These are phyloP conservation scores for Alternaria consortialis DNA, from an alignment of 2,329 filamentous ascomycete species.

Conservation along the genomic window DNA sequence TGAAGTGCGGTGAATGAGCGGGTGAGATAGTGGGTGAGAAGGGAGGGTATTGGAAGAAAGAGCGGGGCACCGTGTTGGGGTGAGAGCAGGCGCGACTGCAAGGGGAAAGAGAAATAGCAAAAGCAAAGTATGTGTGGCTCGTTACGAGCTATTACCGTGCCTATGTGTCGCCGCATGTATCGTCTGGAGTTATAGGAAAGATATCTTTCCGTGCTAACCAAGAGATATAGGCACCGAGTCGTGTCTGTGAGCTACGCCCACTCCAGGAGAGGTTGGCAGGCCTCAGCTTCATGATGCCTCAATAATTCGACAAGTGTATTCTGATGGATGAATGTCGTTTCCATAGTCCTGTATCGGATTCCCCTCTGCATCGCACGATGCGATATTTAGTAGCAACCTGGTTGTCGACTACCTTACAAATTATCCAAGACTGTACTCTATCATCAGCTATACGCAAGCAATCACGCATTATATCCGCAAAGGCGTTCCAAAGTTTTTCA, in stretches of 20 bases:
- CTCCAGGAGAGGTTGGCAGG: too few species aligned
- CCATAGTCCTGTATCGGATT: too few species aligned
- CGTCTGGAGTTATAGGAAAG: too few species aligned
- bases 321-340: too few species aligned
- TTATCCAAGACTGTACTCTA: too few species aligned
- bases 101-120: neutral
- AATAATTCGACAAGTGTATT: too few species aligned
- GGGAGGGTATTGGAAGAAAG: neutral
- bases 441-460: neutral
- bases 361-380: too few species aligned
- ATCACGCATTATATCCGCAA: neutral
- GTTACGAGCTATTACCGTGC: neutral
- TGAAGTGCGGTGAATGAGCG: neutral
- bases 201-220: too few species aligned
- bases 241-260: too few species aligned
- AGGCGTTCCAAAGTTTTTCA: neutral
- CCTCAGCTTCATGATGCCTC: too few species aligned
- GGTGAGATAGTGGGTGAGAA: neutral
- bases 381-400: too few species aligned
- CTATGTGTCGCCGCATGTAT: neutral
- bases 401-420: neutral
- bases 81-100: neutral
- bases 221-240: too few species aligned
- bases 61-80: neutral
- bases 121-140: neutral